Base-by-base conservation (phyloP, 352 stramenopile species). In the Phytophthora fragariae region DNA sequence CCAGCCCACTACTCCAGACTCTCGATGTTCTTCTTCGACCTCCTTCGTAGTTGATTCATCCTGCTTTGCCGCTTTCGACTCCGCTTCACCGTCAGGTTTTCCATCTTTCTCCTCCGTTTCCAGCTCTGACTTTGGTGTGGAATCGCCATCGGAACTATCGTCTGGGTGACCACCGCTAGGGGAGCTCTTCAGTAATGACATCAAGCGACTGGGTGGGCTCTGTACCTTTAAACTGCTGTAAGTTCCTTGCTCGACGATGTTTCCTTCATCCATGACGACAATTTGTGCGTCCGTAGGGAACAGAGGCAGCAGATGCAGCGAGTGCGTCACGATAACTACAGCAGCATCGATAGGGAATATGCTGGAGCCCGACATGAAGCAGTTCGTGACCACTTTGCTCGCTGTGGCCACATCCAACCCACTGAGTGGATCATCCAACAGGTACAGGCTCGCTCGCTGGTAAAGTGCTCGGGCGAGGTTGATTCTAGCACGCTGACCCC, bases 341-440 rank as follows among this genome's bases (percentile, higher is more conserved):
- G 81, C 80, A 19, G 87, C 71, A 12, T 72, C 75, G 7, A 76
- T 52, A 3, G 84, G 72, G 31, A 95, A 84, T 3, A 97, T 61
- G 11, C 67, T 78, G 52, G 62, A 83, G 49, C 75, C 67, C 5
- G 65, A 72, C 19, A 62, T 57, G 49, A 90, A 90, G 47, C 81
- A 89, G 27, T 82, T 83, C 6, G 37, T 65, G 2, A 96, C 54
- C 8, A 95, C 77, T 47, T 79, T 73, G 0, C 74, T 71, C 2
- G 86, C 83, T 14, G 89, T 96, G 12, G 70, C 80, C 2, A 73
- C 62, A 56, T 98, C 93, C 5, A 98, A 71, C 1, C 88, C 89
- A 24, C 86, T 96, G 9, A 98, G 77, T 2, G 91, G 89, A 58
- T 98, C 93, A 57, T 98, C 92, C n/a, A 98, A 62, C n/a, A 98